These are phyloP conservation scores for Ochromonas danica DNA, from an alignment of 108 stramenopile genomes.

Conservation along the genomic window DNA sequence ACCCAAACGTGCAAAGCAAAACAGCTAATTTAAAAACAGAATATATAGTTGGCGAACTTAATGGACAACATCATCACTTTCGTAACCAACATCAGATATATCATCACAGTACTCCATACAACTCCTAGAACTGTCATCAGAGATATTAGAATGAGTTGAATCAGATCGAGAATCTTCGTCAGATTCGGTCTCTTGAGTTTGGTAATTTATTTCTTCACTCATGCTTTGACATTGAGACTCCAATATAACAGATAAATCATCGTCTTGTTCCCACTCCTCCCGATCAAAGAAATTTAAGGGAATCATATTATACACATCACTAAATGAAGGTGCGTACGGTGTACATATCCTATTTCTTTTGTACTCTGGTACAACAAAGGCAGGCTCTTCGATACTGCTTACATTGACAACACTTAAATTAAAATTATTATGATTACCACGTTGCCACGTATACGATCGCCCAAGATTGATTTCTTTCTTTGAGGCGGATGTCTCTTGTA, in stretches of 20 bases:
- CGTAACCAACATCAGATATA: conserved; percentile 16
- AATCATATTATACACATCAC: conserved; percentile 17
- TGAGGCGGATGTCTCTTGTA: conserved; percentile 14
- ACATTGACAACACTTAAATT: conserved; percentile 17
- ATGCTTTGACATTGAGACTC: conserved; percentile 15
- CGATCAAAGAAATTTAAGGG: conserved; percentile 16
- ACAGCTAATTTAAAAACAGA: conserved; percentile 17
- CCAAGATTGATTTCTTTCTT: conserved; percentile 17
- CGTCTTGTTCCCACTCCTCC: conserved; percentile 13
- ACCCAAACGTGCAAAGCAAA: conserved; percentile 15
- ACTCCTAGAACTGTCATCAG: conserved; percentile 9
- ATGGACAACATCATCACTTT: conserved; percentile 16
- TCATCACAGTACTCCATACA: conserved; percentile 15
- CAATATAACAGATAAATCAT: conserved; percentile 17
- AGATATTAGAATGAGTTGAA: conserved; percentile 17
- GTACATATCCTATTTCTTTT: conserved; percentile 17
- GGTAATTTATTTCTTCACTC: conserved; percentile 17
- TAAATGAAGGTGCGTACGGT: conserved; percentile 15
- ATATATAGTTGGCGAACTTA: conserved; percentile 17
- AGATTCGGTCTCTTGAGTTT: conserved; percentile 15
- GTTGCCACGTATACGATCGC: conserved; percentile 13
- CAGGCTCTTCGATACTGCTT: conserved; percentile 14
- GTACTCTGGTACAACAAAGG: conserved; percentile 15
- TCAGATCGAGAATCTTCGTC: conserved; percentile 15
- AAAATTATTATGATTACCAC: conserved; percentile 17